Percentiles rank a stretch among this genome's conserved stretches.
Conservation (phyloP, 1,284 basidiomycete species). For the Sporisorium exsertum region DNA sequence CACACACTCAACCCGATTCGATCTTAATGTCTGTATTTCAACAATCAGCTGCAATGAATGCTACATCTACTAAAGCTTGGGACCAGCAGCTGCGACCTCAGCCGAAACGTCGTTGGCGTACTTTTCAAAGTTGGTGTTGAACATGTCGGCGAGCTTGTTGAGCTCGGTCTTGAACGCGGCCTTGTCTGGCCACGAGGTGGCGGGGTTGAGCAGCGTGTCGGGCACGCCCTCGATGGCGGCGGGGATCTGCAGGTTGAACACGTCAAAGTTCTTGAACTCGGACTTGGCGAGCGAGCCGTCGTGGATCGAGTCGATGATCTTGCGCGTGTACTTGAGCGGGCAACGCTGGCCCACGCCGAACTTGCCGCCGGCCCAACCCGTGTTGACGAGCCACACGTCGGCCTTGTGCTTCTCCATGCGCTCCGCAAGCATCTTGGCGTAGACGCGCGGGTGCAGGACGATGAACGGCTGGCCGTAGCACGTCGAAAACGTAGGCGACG, state of each 20-base stretch:
- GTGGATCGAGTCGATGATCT: conserved; percentile 97
- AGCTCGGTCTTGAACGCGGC: conserved; percentile 62
- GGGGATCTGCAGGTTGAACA: conserved; percentile 67
- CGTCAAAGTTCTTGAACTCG: conserved; percentile 82
- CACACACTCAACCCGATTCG: neutral
- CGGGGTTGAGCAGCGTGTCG: conserved; percentile 61
- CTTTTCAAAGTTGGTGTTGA: conserved; percentile 67
- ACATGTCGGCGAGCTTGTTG: conserved; percentile 68
- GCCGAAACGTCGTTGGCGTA: conserved; percentile 63
- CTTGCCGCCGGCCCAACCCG: conserved; percentile 96
- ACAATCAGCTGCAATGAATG: neutral
- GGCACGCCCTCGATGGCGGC: conserved; percentile 58
- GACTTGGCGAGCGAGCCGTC: conserved; percentile 87
- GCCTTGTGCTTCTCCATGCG: conserved; percentile 92
- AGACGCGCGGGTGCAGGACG: conserved; percentile 83
- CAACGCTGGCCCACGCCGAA: conserved; percentile 76
- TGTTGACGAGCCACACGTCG: conserved; percentile 99
- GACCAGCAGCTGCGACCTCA: conserved; percentile 64
- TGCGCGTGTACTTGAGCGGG: conserved; percentile 78
- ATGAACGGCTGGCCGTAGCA: conserved; percentile 99
- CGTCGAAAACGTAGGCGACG: conserved; percentile 98
- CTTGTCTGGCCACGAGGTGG: conserved; percentile 61
- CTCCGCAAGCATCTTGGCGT: conserved; percentile 96
- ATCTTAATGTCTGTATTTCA: conserved; percentile 14
- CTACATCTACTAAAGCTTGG: conserved; percentile 28